Conservation (phyloP, 768 basidiomycete genomes). For the Panellus pusillus region DNA sequence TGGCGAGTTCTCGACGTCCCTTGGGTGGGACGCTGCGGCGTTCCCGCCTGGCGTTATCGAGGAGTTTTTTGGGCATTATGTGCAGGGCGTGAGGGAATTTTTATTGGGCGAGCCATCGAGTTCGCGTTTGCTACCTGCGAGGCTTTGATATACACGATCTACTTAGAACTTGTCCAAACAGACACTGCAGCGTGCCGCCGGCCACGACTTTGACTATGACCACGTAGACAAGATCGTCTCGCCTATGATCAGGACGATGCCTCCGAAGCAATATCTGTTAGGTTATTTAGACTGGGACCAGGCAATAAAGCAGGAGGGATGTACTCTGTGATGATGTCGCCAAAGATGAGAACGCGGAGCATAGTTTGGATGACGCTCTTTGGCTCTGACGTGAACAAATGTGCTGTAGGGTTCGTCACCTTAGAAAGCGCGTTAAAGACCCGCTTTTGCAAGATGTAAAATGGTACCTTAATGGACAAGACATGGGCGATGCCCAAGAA, state of each 20-base stretch:
- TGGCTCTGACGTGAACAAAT: slow-evolving; percentile 69
- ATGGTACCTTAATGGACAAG: slow-evolving; percentile 64
- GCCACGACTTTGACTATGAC: too few species aligned
- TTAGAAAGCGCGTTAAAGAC: too few species aligned
- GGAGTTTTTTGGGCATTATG: slow-evolving; percentile 46
- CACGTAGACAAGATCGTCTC: too few species aligned
- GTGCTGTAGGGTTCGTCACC: slow-evolving; percentile 78
- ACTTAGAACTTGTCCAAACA: too few species aligned
- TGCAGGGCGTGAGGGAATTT: slow-evolving; percentile 43
- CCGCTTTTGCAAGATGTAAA: too few species aligned
- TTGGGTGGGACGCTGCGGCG: slow-evolving; percentile 56
- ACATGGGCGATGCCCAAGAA: slow-evolving; percentile 78
- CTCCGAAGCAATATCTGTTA: slow-evolving; percentile 40
- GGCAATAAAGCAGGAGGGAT: slow-evolving; percentile 17
- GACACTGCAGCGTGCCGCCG: too few species aligned
- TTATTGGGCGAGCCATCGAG: slow-evolving; percentile 19
- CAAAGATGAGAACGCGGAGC: slow-evolving; percentile 66
- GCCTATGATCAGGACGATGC: too few species aligned
- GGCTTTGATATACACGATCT: too few species aligned
- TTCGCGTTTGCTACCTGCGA: too few species aligned
- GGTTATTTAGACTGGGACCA: slow-evolving; percentile 64
- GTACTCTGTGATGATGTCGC: slow-evolving; percentile 63
- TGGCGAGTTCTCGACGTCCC: slow-evolving; percentile 51
- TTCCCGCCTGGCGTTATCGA: slow-evolving; percentile 46
- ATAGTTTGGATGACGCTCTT: slow-evolving; percentile 76